These are phyloP conservation scores for Solanum bukasovii DNA, from an alignment of 257 asterid species.

Conservation along the genomic window DNA sequence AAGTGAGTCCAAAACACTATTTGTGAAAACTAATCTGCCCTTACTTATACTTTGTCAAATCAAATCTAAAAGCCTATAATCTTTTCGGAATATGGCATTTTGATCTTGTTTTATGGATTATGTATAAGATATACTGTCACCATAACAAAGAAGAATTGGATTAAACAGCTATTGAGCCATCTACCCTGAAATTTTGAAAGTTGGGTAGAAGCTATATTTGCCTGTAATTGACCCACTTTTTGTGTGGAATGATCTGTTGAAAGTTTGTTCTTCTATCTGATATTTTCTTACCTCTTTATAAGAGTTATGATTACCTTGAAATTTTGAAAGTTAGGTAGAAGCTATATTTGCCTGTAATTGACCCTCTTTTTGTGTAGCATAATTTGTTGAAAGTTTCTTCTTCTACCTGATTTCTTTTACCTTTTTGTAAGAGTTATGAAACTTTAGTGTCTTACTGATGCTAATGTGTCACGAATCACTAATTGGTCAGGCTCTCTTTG, in stretches of 20 bases:
- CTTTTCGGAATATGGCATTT: background rate
- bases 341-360: background rate
- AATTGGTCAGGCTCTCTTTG: background rate
- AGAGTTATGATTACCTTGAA: background rate
- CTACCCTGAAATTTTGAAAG: background rate
- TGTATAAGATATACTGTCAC: background rate
- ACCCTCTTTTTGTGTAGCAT: background rate
- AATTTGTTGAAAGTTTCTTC: background rate
- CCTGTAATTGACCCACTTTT: background rate
- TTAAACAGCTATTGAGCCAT: background rate
- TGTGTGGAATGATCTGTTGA: background rate
- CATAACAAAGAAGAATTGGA: background rate
- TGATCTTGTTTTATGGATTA: background rate
- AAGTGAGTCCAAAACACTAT: too few species aligned
- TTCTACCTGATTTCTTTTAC: background rate
- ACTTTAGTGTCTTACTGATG: background rate
- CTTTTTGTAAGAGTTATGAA: background rate
- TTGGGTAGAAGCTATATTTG: background rate
- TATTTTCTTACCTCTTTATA: background rate
- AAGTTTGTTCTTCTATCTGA: background rate
- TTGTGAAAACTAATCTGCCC: background rate
- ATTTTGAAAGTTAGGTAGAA: background rate
- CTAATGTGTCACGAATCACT: background rate
- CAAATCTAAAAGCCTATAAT: background rate
- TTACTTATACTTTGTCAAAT: background rate